phyloP scores from a whole-genome alignment of 768 basidiomycete species.

The Paxillus rubicundulus region DNA sequence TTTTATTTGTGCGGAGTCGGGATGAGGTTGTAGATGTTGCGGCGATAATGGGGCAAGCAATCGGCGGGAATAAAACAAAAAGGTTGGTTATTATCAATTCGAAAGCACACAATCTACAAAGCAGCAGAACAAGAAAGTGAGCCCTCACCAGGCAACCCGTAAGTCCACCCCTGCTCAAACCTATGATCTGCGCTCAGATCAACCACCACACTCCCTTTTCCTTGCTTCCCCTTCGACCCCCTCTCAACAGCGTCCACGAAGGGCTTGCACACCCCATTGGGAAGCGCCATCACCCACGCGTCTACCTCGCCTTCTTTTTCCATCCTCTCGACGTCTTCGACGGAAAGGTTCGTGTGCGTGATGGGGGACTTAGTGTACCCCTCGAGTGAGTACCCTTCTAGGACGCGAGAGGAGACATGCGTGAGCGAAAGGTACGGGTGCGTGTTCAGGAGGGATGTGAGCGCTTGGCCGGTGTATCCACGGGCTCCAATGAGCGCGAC shows the following conservation, averaged over 20 bases:
- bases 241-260: constrained; percentile 94
- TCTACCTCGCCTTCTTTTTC: constrained; percentile 90
- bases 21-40: background rate
- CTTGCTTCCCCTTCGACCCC: constrained; percentile 55
- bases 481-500: constrained; percentile 95
- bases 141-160: constrained; percentile 96
- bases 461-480: constrained; percentile 91
- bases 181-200: constrained; percentile 94
- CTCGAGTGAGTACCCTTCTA: constrained; percentile 76
- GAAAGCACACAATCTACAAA: constrained; percentile 34
- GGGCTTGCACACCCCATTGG: constrained; percentile 95
- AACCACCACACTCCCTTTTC: constrained; percentile 67
- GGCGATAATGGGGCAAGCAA: background rate
- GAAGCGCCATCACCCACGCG: constrained; percentile 98
- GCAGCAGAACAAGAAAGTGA: constrained; percentile 24
- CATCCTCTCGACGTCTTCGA: constrained; percentile 79
- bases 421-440: constrained; percentile 88
- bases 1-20: background rate
- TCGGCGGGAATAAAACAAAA: constrained; percentile 24
- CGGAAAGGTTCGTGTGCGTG: constrained; percentile 76
- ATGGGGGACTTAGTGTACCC: constrained; percentile 77
- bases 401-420: constrained; percentile 96
- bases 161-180: constrained; percentile 94
- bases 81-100: constrained; percentile 36
- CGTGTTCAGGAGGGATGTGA: constrained; percentile 80